Percentiles rank a stretch among this genome's conserved stretches.
phyloP scores from a whole-genome alignment of 345 rosid genomes.

The Populus deltoides region DNA sequence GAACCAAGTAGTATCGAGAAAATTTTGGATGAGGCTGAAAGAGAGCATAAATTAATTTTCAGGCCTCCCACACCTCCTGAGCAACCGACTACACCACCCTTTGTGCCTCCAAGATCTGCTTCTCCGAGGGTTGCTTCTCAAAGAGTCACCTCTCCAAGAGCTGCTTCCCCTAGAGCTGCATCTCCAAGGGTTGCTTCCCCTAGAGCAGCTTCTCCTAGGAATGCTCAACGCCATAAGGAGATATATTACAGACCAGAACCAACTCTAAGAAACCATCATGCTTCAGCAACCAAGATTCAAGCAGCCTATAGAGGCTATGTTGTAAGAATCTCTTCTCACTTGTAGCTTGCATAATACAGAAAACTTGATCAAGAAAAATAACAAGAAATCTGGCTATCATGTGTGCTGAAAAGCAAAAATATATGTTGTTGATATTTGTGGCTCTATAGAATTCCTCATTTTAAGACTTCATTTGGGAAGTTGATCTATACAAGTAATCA shows the following conservation, averaged over 20 bases:
- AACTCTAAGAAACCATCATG: slow-evolving; percentile 51
- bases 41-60: slow-evolving; percentile 66
- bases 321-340: slow-evolving; percentile 47
- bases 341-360: background rate
- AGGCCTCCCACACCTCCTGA: slow-evolving; percentile 68
- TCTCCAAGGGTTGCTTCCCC: slow-evolving; percentile 53
- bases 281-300: slow-evolving; percentile 79
- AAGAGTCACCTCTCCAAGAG: slow-evolving; percentile 53
- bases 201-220: slow-evolving; percentile 41
- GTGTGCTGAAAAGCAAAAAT: background rate
- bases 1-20: slow-evolving; percentile 90
- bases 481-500: background rate
- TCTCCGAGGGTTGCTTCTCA: slow-evolving; percentile 32
- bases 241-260: slow-evolving; percentile 60
- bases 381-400: background rate
- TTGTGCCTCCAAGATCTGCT: slow-evolving; percentile 32
- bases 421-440: background rate
- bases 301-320: slow-evolving; percentile 80
- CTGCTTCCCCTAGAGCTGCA: slow-evolving; percentile 44
- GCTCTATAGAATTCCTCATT: background rate
- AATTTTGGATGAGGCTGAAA: slow-evolving; percentile 88
- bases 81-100: slow-evolving; percentile 47
- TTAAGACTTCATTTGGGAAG: background rate
- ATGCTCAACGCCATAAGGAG: slow-evolving; percentile 44
- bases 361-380: background rate